Conservation (phyloP, 2,329 filamentous ascomycete species). For the Calonectria leucothoes region DNA sequence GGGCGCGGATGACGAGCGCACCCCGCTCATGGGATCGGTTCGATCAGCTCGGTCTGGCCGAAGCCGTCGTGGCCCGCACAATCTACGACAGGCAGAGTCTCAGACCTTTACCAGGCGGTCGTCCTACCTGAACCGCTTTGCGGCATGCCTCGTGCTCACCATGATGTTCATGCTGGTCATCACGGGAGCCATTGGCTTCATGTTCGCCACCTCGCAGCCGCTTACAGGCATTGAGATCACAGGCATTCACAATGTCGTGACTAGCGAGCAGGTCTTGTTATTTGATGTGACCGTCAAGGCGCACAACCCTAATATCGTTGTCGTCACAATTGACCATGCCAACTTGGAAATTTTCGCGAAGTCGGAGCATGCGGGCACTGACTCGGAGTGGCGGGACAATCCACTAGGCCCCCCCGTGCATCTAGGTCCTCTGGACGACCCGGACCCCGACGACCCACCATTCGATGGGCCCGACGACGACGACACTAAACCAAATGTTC, state of each 20-base stretch:
- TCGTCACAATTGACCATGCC: constrained; percentile 85
- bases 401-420: constrained; percentile 40
- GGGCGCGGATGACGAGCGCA: constrained; percentile 87
- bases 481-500: constrained; percentile 78
- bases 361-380: constrained; percentile 85
- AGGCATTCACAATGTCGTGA: constrained; percentile 88
- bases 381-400: constrained; percentile 69
- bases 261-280: constrained; percentile 95
- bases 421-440: constrained; percentile 46
- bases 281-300: constrained; percentile 90
- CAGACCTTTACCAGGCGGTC: constrained; percentile 73
- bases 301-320: constrained; percentile 92
- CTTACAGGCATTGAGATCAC: constrained; percentile 82
- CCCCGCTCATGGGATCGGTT: constrained; percentile 76
- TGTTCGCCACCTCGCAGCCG: constrained; percentile 91
- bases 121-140: constrained; percentile 77
- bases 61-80: constrained; percentile 65
- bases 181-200: constrained; percentile 87
- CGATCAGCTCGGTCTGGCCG: constrained; percentile 70
- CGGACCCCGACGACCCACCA: constrained; percentile 50
- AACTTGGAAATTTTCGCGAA: constrained; percentile 96
- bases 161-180: constrained; percentile 85
- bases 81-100: constrained; percentile 78
- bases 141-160: constrained; percentile 87
- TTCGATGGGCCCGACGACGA: constrained; percentile 72